These are phyloP conservation scores for Collybia sordida DNA, from an alignment of 768 basidiomycete genomes.

Conservation along the genomic window DNA sequence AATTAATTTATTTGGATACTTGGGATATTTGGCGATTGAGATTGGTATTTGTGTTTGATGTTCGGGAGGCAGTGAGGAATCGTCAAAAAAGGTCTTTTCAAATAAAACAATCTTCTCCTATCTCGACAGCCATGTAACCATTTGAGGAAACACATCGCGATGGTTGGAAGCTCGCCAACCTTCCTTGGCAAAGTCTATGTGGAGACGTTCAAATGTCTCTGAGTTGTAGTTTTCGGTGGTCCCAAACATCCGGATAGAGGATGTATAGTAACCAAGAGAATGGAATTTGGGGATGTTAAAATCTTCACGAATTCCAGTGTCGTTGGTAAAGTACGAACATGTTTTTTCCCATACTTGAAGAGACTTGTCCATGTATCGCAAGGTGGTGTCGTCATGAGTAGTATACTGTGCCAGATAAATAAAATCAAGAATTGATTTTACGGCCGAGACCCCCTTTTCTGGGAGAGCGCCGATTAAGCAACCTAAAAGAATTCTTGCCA, in stretches of 20 bases:
- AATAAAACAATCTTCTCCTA: conserved; percentile 31
- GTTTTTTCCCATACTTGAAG: conserved; percentile 29
- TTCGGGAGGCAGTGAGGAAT: neutral
- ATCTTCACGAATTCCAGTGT: conserved; percentile 18
- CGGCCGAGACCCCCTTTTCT: conserved; percentile 15
- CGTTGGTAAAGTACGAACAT: conserved; percentile 26
- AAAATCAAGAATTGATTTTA: conserved; percentile 31
- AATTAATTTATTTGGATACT: conserved; percentile 13
- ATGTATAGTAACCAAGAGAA: conserved; percentile 27
- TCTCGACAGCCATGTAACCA: conserved; percentile 34
- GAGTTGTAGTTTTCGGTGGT: conserved; percentile 31
- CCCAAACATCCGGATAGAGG: conserved; percentile 22
- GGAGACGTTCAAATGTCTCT: conserved; percentile 34
- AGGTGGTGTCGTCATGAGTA: conserved; percentile 22
- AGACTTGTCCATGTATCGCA: conserved; percentile 20
- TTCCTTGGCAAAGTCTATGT: conserved; percentile 41
- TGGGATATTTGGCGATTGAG: conserved; percentile 4
- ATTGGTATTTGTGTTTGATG: neutral
- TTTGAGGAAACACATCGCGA: conserved; percentile 29
- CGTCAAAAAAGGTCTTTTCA: neutral
- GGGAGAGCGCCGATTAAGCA: conserved; percentile 23
- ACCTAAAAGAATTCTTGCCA: conserved; percentile 32
- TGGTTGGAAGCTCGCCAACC: conserved; percentile 29
- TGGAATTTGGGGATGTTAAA: conserved; percentile 42
- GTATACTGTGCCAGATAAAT: conserved; percentile 30